Evolutionary conservation across 106 monocot species (phyloP).

Genomic region (Dactylorhiza incarnata): DNA sequence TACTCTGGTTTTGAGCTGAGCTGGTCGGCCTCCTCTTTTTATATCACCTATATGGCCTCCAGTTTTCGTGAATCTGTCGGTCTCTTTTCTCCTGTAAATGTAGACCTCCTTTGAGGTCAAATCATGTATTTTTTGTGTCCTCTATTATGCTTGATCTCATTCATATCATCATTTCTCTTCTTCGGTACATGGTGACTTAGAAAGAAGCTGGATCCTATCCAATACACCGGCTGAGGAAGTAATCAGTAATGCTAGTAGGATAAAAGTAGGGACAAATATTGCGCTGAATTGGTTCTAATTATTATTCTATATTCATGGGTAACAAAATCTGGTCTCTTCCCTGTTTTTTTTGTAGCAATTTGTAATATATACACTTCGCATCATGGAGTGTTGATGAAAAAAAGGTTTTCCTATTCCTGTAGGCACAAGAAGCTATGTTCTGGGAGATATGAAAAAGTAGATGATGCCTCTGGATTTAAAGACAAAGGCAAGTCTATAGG

Average conservation of each 20-base stretch:
- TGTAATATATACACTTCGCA: neutral
- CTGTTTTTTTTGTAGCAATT: neutral
- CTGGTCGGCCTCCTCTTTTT: no score
- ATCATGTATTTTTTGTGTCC: no score
- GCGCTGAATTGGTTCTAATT: neutral
- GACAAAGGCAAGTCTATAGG: slow-evolving; percentile 4
- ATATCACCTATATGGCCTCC: no score
- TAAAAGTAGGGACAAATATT: neutral
- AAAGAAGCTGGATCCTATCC: no score
- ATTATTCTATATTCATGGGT: neutral
- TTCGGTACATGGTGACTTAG: no score
- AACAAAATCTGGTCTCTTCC: neutral
- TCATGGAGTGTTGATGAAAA: neutral
- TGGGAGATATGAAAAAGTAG: slow-evolving; percentile 7
- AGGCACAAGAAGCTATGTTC: slow-evolving; percentile 1
- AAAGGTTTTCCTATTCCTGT: neutral
- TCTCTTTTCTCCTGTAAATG: no score
- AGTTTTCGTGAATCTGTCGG: no score
- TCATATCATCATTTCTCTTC: no score
- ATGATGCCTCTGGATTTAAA: neutral
- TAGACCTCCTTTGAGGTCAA: no score
- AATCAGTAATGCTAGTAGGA: neutral
- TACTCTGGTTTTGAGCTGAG: no score
- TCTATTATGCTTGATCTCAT: no score
- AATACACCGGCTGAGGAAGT: no score